phyloP scores from a whole-genome alignment of 2,329 filamentous ascomycete genomes.

The Apiospora marii region DNA sequence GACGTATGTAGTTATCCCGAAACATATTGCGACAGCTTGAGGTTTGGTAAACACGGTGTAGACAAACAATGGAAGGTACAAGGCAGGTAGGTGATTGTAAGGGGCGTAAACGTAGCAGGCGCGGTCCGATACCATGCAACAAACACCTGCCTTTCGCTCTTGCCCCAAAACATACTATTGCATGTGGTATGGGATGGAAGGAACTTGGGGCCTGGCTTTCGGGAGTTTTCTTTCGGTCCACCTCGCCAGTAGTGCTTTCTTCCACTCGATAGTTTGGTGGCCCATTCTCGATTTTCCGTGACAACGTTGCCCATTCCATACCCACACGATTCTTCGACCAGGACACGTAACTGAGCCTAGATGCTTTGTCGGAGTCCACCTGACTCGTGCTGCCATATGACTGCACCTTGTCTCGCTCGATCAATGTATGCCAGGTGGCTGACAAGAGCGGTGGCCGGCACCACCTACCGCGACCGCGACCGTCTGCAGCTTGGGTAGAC shows the following conservation, averaged over 20 bases:
- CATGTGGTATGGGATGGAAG: neutral
- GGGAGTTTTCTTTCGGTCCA: neutral
- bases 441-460: neutral
- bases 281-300: neutral
- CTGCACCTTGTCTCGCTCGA: no score
- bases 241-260: neutral
- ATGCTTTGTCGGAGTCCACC: neutral
- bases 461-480: no score
- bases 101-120: neutral
- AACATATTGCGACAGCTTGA: neutral
- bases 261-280: neutral
- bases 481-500: neutral
- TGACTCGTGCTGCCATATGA: neutral
- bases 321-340: neutral
- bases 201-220: neutral
- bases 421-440: neutral
- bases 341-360: neutral
- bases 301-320: neutral
- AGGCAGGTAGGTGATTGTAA: neutral
- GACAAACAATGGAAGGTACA: neutral
- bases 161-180: neutral
- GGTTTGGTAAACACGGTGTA: neutral
- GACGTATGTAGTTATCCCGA: neutral
- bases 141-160: neutral
- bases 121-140: neutral